These are phyloP conservation scores for Solanum chilense DNA, from an alignment of 257 asterid species.

Conservation along the genomic window DNA sequence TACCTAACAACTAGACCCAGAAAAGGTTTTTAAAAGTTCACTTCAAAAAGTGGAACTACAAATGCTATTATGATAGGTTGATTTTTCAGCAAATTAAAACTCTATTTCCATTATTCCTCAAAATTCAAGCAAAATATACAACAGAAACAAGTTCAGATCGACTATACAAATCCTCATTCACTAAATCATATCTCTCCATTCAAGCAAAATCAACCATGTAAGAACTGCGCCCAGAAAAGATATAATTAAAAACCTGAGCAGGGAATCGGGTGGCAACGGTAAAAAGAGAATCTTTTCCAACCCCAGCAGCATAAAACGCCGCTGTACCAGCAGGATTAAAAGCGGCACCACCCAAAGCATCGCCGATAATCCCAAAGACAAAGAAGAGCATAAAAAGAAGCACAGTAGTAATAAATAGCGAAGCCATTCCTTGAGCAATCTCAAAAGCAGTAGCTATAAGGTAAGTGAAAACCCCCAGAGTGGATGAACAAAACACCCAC, in stretches of 20 bases:
- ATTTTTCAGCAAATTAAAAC: not conserved
- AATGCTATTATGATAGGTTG: not conserved
- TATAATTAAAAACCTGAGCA: constrained; percentile 6
- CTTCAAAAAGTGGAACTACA: not conserved
- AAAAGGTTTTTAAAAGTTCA: not conserved
- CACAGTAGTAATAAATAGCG: constrained; percentile 42
- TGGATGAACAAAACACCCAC: constrained; percentile 33
- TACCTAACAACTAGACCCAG: not conserved
- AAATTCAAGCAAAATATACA: not conserved
- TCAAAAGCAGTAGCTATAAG: constrained; percentile 42
- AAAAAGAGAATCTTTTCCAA: constrained; percentile 40
- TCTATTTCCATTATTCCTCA: not conserved
- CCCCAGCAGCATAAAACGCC: constrained; percentile 73
- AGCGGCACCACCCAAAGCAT: constrained; percentile 72
- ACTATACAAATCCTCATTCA: not conserved
- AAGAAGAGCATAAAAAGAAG: constrained; percentile 43
- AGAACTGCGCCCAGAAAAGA: not conserved
- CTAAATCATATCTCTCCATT: not conserved
- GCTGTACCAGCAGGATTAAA: constrained; percentile 87
- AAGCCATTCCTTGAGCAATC: constrained; percentile 28
- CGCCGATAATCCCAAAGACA: constrained; percentile 56
- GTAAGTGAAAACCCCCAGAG: constrained; percentile 39
- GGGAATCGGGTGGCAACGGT: constrained; percentile 76
- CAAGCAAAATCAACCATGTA: not conserved
- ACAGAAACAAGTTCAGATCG: not conserved